Evolutionary conservation across 1,139 yeast genomes (phyloP), one percentile per base, ranked within the genome.

Genomic region (Saccharomyces hybrid): DNA sequence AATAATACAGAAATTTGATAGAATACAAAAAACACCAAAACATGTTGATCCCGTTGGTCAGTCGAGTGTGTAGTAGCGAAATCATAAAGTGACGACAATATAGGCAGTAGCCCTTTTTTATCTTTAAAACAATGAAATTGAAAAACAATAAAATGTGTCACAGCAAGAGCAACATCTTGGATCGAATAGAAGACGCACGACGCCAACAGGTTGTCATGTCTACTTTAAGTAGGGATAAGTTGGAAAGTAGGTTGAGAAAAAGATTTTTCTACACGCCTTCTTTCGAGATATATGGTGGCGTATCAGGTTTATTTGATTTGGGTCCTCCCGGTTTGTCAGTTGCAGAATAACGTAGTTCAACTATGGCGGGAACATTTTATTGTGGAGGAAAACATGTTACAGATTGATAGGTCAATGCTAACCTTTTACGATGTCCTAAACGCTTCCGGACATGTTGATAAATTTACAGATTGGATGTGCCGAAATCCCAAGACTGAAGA

Each of bases 381-480:
- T 59, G 79, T 95, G 62, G 98, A 95, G 73, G 99, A 95, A 76
- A 98, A 93, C 68, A 95, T 95, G 98, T 81, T 91, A 70, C 99
- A 95, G 73, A 97, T 95, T 56, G 99, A 95, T 76, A 85, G 96
- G 72, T 89, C 99, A 56, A 91, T 93, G 89, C 79, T 95, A 73
- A 95, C 99, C 49, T 99, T 99, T n/a, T 85, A 88, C 68, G 99
- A 95, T 71, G 99, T 95, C 47, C 80, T 95, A 72, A 93, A 95
- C 76, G 93, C 99, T 49, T 91, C 98, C 52, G 99, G 99, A 64
- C 99, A 95, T 73, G 99, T 95, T 60, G 99, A 93, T 72, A 93
- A 95, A 78, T 95, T 95, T 71, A 88, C 97, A 59, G 99, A 95
- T 73, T 95, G 97, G 97, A 93, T 95, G 99, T 90, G 96, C 74